Conservation (phyloP, 2,329 filamentous ascomycete genomes). For the Talaromyces marneffei region DNA sequence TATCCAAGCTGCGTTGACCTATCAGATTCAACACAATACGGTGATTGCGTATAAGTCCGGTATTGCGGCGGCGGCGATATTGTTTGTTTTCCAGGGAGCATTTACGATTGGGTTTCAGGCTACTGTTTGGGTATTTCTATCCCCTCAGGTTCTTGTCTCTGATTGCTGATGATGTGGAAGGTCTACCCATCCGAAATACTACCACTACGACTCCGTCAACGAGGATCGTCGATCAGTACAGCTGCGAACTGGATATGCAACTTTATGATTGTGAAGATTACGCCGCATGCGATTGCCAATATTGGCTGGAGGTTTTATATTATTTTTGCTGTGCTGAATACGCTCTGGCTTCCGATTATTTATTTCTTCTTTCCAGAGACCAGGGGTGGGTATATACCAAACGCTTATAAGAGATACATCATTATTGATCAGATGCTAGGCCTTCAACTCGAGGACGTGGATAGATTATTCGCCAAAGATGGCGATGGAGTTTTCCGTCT, state of each 20-base stretch:
- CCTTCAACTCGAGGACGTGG: background rate
- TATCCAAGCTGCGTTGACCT: conserved; percentile 38
- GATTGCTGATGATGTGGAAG: no score
- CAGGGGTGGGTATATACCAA: conserved; percentile 41
- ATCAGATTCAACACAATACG: conserved; percentile 35
- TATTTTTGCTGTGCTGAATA: conserved; percentile 20
- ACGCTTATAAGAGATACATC: background rate
- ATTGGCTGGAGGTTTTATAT: conserved; percentile 29
- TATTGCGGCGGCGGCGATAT: conserved; percentile 39
- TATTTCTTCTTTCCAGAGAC: conserved; percentile 63
- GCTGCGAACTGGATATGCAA: conserved; percentile 20
- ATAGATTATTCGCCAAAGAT: background rate
- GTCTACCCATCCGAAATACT: conserved; percentile 19
- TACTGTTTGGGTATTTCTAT: conserved; percentile 36
- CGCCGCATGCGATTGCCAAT: conserved; percentile 23
- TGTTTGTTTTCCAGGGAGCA: conserved; percentile 38
- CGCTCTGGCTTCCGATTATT: conserved; percentile 45
- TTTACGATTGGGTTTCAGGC: conserved; percentile 39
- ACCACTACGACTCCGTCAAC: conserved; percentile 16
- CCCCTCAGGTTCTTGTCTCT: no score
- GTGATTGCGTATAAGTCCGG: conserved; percentile 28
- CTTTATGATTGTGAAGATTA: conserved; percentile 17
- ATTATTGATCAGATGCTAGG: background rate
- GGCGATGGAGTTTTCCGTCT: conserved; percentile 16
- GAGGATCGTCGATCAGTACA: conserved; percentile 16